Evolutionary conservation across 2,329 filamentous ascomycete species (phyloP).

Genomic region (Aspergillus alliaceus): DNA sequence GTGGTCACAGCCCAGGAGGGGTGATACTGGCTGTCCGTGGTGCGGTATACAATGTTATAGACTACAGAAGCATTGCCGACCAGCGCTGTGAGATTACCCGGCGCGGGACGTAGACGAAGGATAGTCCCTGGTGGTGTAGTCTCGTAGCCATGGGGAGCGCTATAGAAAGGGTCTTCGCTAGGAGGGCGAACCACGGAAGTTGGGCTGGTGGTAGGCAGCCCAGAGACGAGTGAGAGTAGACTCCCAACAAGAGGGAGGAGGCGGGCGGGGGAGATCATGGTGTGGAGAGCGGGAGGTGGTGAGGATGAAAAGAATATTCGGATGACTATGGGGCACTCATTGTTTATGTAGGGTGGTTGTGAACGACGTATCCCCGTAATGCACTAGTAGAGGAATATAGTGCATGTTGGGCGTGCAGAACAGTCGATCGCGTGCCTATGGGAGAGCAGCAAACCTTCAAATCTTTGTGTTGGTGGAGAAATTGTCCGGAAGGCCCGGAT

Average conservation of each 20-base stretch:
- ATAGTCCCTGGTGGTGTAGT: constrained; percentile 10
- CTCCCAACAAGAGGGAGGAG: constrained; percentile 4
- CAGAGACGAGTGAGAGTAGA: neutral
- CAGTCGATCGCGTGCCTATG: neutral
- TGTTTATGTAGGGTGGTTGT: neutral
- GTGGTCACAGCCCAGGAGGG: constrained; percentile 34
- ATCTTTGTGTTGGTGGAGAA: neutral
- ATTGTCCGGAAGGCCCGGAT: neutral
- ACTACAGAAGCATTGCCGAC: constrained; percentile 9
- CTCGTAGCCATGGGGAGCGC: constrained; percentile 15
- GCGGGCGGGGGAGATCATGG: constrained; percentile 1
- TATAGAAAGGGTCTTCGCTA: constrained; percentile 18
- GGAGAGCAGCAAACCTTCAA: neutral
- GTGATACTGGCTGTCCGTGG: constrained; percentile 16
- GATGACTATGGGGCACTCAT: neutral
- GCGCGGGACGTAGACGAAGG: constrained; percentile 15
- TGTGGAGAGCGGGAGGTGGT: neutral
- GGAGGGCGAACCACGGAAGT: constrained; percentile 3
- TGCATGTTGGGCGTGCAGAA: neutral
- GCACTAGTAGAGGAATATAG: too few relatives aligned
- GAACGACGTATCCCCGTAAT: too few relatives aligned
- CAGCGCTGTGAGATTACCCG: constrained; percentile 14
- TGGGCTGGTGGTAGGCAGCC: constrained; percentile 1
- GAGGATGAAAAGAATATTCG: neutral
- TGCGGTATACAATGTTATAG: constrained; percentile 20